Evolutionary conservation across 2,329 filamentous ascomycete genomes (phyloP), one percentile per base, ranked within the genome.

Genomic region (Sporothrix sp.): DNA sequence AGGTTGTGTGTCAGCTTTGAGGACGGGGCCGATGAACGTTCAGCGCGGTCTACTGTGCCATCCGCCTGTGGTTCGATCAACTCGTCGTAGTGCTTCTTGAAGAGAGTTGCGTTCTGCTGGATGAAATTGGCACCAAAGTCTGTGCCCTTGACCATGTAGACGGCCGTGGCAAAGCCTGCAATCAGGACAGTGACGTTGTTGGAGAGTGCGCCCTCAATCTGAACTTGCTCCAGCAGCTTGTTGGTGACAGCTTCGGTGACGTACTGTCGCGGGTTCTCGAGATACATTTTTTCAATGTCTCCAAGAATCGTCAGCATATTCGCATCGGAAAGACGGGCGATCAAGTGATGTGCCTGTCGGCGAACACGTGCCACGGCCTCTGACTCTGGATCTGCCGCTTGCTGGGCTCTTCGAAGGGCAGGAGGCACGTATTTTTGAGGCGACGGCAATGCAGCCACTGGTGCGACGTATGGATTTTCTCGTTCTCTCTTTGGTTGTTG

Each of bases 151-250:
- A 93, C 75, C 62, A 87, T 94, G 69, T 95, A 95, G 1, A 95
- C 67, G 0, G 89, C 88, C 5, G 91, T 82, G 32, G 91, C 81
- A 62, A 97, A 97, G 4, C 89, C 91, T 33, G 90, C 89, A 51
- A 89, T 85, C 10, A 97, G 77, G 47, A 96, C 88, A 50, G 96
- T 79, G 59, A 96, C 94, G 0, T 90, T 93, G 59, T 96, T 91
- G 5, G 85, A 82, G 2, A 96, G 72, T 38, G 74, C 81, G 21
- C 89, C 85, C 7, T 82, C 79, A 58, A 94, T 88, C 60, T 81
- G 84, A 27, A 95, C 78, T 53, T 93, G 78, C n/a, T 80, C 78
- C 54, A 95, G 73, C 1, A 97, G 71, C 1, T 91, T 72, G 55
- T 90, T 82, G 3, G 90, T 80, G 2, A 97, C 71, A 0, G 81